Evolutionary conservation across 176 grass and related monocot species (phyloP), one percentile per base, ranked within the genome.

Genomic region (Cenchrus purpureus): DNA sequence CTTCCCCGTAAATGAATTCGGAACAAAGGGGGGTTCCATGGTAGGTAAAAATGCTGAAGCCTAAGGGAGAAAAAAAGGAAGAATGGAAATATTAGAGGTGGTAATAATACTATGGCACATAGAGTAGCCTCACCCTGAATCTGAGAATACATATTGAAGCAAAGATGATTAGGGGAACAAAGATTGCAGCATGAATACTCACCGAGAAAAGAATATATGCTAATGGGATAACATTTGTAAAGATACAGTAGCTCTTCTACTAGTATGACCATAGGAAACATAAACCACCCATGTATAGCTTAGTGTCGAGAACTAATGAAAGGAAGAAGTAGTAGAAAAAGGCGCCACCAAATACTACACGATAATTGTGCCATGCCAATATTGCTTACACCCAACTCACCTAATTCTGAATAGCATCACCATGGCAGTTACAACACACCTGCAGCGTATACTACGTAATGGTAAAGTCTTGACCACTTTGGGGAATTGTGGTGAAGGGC

Each of bases 21-120:
- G 82, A 82, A 87, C 63, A 78, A 87, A 83, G 77, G 74, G 74
- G 82, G 80, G 84, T 58, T 99, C 93, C 88, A 92, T 91, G 62
- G 86, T 94, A 68, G 97, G 91, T 66, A 99, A 83, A 74, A 96
- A 96, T 61, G 86, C 84, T 19, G 97, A 91, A 86, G 92, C 78
- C 97, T 99, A 28, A 6, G 63, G 60, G 34, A 15, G 57, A 83
- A 9, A 46, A 8, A 73, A 73, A 67, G 53, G 37, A 32, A 60
- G 56, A 42, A 64, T 6, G 81, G 80, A 72, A 45, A 54, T 40
- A 40, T 77, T 58, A 79, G 52, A 72, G 10, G 42, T 59, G 32
- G 52, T 57, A 78, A 16, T 9, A 34, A 71, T 14, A 68, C 11
- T 73, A 74, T 40, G 6, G 15, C 25, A 66, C 40, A 40, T 55